Base-by-base conservation (phyloP, 2,329 filamentous ascomycete species). In the Dactylellina haptotyla region DNA sequence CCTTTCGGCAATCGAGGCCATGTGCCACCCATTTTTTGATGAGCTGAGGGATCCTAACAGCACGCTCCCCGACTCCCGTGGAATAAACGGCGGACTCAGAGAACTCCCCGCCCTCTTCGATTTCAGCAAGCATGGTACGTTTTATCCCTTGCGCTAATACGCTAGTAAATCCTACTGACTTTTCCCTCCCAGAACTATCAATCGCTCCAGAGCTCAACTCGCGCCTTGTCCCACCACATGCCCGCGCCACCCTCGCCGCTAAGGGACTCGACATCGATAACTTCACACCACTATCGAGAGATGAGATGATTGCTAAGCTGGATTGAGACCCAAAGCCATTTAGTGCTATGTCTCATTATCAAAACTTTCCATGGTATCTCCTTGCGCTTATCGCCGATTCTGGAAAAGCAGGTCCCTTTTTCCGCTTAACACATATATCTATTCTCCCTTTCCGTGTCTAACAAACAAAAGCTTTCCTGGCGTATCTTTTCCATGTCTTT, bases 21-120 rank as follows among this genome's bases (percentile, higher is more conserved):
- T 99, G 93, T 90, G 96, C 67, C 95, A 99, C 79, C 93, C 95
- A 37, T 99, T 98, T 87, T 99, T 99, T 80, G 94, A 99, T 79
- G 95, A 99, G 82, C 86, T 99, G 75, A 88, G 95, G 79, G 93
- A 97, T 79, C 92, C 93, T n/a, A 88, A 82, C 81, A 98, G 93
- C 72, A 91, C 90, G 81, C 86, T 99, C 76, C 95, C 94, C 8
- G 95, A 99, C 81, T 99, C 95, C 23, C 90, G 95, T 80, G 93
- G 97, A 82, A 87, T 91, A 75, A 91, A 90, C 77, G 90, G 90
- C 75, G 86, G 90, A 50, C 83, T 90, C 54, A 90, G 90, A 80
- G 93, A 97, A 74, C 83, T 99, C 58, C 95, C 95, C 20, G 86
- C 87, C 48, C 87, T 99, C 62, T 99, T 97, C 82, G 90, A 98